phyloP scores from a whole-genome alignment of 441 rosid genomes.

The Pelargonium citronellum region DNA sequence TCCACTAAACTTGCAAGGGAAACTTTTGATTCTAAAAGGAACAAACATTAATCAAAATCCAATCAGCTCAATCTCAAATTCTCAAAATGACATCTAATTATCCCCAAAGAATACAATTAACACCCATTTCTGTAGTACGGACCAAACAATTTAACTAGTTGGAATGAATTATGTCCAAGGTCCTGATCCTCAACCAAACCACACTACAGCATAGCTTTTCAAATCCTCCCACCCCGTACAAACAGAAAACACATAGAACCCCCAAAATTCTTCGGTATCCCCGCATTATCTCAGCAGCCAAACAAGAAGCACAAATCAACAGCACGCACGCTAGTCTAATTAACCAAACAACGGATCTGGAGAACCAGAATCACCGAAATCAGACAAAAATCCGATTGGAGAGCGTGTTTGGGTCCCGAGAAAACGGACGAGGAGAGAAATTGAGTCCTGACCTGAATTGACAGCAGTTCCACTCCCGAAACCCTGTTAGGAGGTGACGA shows the following conservation, averaged over 20 bases:
- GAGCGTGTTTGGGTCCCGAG: not conserved
- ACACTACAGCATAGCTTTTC: not conserved
- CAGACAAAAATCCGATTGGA: not conserved
- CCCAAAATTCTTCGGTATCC: not conserved
- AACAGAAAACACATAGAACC: not conserved
- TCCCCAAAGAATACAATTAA: not conserved
- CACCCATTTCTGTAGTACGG: not conserved
- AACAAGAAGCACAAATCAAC: not conserved
- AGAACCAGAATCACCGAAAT: not conserved
- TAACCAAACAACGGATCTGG: not conserved
- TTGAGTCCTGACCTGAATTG: not conserved
- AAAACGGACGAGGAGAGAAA: not conserved
- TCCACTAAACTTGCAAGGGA: not conserved
- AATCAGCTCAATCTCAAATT: too few species aligned
- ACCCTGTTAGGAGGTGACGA: not conserved
- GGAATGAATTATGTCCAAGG: not conserved
- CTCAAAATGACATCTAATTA: too few species aligned
- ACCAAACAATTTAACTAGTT: not conserved
- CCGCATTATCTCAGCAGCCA: constrained; percentile 1
- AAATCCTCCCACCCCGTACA: not conserved
- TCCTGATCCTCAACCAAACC: not conserved
- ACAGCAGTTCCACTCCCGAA: not conserved
- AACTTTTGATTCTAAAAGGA: not conserved
- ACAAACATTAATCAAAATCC: too few species aligned
- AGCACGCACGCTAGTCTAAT: not conserved